Conservation (phyloP, 352 stramenopile genomes). For the Pythium periplocum region DNA sequence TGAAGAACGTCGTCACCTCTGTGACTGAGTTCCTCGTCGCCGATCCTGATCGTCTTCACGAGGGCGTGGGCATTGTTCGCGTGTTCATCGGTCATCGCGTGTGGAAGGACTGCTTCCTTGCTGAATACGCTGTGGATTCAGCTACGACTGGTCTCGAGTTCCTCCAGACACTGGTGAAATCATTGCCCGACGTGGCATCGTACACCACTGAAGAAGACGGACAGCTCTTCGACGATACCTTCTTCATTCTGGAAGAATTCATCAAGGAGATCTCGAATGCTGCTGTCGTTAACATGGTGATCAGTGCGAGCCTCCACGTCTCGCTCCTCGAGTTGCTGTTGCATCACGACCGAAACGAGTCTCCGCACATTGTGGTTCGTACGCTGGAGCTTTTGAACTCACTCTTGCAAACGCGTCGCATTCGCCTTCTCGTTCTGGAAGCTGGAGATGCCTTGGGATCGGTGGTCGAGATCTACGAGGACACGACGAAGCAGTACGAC, state of each 20-base stretch:
- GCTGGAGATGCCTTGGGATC: conserved; percentile 41
- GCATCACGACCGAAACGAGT: conserved; percentile 1
- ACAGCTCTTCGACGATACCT: conserved; percentile 52
- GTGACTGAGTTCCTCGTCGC: conserved; percentile 71
- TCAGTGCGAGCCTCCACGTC: conserved; percentile 61
- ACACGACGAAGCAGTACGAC: conserved; percentile 32
- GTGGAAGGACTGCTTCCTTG: conserved; percentile 75
- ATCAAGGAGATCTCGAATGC: conserved; percentile 56
- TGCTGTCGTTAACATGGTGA: conserved; percentile 58
- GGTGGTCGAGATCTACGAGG: conserved; percentile 53
- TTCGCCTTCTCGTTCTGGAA: conserved; percentile 69
- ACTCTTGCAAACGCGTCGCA: conserved; percentile 50
- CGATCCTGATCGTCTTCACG: conserved; percentile 39
- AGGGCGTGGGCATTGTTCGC: conserved; percentile 67
- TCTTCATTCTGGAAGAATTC: conserved; percentile 57
- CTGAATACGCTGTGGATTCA: conserved; percentile 60
- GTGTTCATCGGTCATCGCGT: conserved; percentile 53
- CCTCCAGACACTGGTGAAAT: conserved; percentile 52
- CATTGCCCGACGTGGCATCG: conserved; percentile 6
- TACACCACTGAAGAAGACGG: conserved; percentile 14
- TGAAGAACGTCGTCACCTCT: conserved; percentile 56
- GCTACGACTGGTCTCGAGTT: conserved; percentile 57
- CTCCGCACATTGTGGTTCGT: conserved; percentile 8
- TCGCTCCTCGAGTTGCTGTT: conserved; percentile 56
- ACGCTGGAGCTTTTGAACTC: conserved; percentile 44